Base-by-base conservation (phyloP, 148 eudicot species). In the Agrostemma githago region DNA sequence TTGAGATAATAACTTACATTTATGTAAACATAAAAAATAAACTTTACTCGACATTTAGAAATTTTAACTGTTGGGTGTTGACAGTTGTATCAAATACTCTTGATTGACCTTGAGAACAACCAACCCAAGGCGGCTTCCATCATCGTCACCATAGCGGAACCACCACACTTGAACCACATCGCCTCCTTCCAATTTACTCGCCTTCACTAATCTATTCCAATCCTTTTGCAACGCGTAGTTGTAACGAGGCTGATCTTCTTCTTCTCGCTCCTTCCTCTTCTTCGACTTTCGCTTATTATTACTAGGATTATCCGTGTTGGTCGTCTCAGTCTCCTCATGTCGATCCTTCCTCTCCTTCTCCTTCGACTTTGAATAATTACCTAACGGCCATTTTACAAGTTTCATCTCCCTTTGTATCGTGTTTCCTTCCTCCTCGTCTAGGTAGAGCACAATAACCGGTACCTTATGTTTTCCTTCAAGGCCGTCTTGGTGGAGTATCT, bases 111-210 rank as follows among this genome's bases (percentile, higher is more conserved):
- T 69, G 58, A 46, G 72, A 12, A 69, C 72, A 20, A 72, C 57
- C 0, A 72, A 61, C 5, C 67, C 75, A 72, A 61, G 66, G 17
- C 6, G 66, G 17, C 6, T 6, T 43, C 34, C 10, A 5, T 71
- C 9, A 21, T 53, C 61, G 1, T 46, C 6, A 38, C 66, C 67
- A 4, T 42, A 4, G 20, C 75, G 43, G 61, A 72, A 72, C 17
- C 66, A 41, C 75, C 75, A 72, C 16, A 72, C 4, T 41, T 72
- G 75, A 61, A 43, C 20, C 53, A 3, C 26, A 26, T 72, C 21
- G 1, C 17, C 56, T 21, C 5, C 9, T 60, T 19, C 6, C 17
- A 72, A 61, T 0, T 42, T 19, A 19, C 40, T 72, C 5, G 10
- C 7, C 0, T n/a, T 21, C 21, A 11, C 2, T 20, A 69, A 11